A percentile compares a stretch with the other conserved stretches of the same genome.
Conservation (phyloP, 768 basidiomycete genomes). For the Panellus pusillus region DNA sequence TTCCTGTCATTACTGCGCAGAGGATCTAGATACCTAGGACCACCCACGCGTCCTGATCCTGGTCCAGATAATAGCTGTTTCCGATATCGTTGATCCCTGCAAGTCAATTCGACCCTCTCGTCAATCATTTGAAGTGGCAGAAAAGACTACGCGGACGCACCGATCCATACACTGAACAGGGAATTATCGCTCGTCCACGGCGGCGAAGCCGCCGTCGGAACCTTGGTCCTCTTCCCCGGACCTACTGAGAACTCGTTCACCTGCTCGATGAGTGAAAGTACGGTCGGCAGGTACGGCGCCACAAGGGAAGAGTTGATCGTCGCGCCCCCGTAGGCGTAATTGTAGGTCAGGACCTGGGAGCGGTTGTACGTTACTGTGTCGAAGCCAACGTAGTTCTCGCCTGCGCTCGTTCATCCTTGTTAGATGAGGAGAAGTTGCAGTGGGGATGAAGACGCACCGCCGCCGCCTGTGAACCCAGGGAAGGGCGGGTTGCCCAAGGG, state of each 20-base stretch:
- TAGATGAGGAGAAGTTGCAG: not conserved
- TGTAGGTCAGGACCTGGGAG: slow-evolving; percentile 56
- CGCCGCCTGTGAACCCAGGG: slow-evolving; percentile 31
- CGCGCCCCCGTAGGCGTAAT: slow-evolving; percentile 67
- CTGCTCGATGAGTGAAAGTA: slow-evolving; percentile 60
- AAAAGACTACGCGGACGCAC: not conserved
- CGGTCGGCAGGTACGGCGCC: slow-evolving; percentile 48
- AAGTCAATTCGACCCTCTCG: not conserved
- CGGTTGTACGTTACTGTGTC: slow-evolving; percentile 52
- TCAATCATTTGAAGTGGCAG: too few relatives aligned
- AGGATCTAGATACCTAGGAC: not conserved
- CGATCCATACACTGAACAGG: slow-evolving; percentile 67
- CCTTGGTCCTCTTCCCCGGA: slow-evolving; percentile 43
- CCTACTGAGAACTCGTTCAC: slow-evolving; percentile 54
- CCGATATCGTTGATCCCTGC: slow-evolving; percentile 65
- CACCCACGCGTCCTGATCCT: slow-evolving; percentile 49
- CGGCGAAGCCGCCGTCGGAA: slow-evolving; percentile 34
- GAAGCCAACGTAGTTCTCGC: slow-evolving; percentile 61
- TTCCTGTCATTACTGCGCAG: not conserved
- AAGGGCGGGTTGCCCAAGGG: slow-evolving; percentile 38
- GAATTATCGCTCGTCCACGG: slow-evolving; percentile 59
- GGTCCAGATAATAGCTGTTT: slow-evolving; percentile 48
- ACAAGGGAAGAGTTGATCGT: slow-evolving; percentile 63
- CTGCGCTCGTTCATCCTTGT: slow-evolving; percentile 25
- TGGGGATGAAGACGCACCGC: not conserved